Evolutionary conservation across 805 yeast genomes (phyloP), one percentile per base, ranked within the genome.

Genomic region (Candida montana): DNA sequence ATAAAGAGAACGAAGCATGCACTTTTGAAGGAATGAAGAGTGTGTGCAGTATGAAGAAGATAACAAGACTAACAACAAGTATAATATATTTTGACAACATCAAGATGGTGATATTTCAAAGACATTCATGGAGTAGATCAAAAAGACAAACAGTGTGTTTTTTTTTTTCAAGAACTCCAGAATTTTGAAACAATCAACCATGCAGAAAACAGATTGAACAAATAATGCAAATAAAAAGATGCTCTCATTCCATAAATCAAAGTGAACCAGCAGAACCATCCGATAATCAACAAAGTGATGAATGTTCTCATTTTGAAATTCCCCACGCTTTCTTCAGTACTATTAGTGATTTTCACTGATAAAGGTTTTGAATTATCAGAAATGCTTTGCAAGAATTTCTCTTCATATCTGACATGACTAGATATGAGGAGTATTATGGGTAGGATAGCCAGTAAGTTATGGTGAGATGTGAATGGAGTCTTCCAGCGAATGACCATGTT

Each of bases 391-490:
- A 37, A n/a, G 16, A 41, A 37, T 6, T 41, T 37, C 3, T 33
- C 37, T 24, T 41, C 41, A 37, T 33, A 37, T 29, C 45, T 41
- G 8, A 37, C 45, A 30, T 41, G 45, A 13, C 16, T 19, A 9
- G 41, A 37, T 11, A 41, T 41, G 15, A 85, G 55, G 9, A 80
- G 45, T 8, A 88, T 68, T 2, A 84, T 77, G 0, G 96, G 95
- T 12, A 82, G 63, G 19, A 89, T 75, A 0, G 95, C 83, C 40
- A 89, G 60, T 32, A 85, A 67, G 55, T 87, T 89, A 58, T 90
- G 95, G 58, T 88, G 95, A 0, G 95, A 83, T 6, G 85, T 76
- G 55, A 88, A 88, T 15, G 95, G 89, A 0, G 93, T 84, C 41
- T 71, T 74, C 95, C 95, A 86, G 50, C 72, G 76, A 16, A 87